Base-by-base conservation (phyloP, 2,329 filamentous ascomycete genomes). In the Chrysosporium keratinophilum region DNA sequence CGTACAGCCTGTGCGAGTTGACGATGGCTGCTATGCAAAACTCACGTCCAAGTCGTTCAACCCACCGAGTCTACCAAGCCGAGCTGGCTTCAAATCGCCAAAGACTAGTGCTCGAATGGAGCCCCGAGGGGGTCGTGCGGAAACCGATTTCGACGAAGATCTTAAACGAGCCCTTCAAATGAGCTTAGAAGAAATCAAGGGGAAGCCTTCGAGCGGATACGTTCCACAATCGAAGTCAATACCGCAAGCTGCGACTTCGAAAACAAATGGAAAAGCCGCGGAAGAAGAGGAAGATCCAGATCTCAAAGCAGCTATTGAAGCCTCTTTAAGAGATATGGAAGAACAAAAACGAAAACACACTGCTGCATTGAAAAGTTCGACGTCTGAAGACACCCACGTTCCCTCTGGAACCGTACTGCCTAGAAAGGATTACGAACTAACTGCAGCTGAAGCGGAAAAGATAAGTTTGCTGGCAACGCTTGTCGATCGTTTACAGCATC, bases 401-500 rank as follows among this genome's bases (percentile, higher is more conserved):
- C 73, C 78, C n/a, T 74, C 76, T 42, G 57, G 65, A 43, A 59
- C 67, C 5, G 52, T 81, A 79, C 59, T 86, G 42, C 85, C 87
- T 1, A 95, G 91, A 73, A 94, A 90, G 63, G 88, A 96, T 62
- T 95, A 96, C 66, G 93, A 98, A 71, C 78, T 98, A 51, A 94
- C 88, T 0, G 84, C 88, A 0, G 86, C 95, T 0, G 93, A 98
- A 70, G 89, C 90, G 0, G 93, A 98, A 69, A 97, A 97, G 62
- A 98, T 98, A 68, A 95, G 95, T 64, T 75, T 98, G 1, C 97
- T 98, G 65, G 79, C 93, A 0, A 96, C 93, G 0, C 74, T 98
- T 37, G 93, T 98, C 10, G 93, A 98, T 66, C 83, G 94, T 34
- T 74, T 98, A 40, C 91, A 97, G 67, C 93, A 94, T 56, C 93